Base-by-base conservation (phyloP, 345 rosid genomes). In the Excoecaria agallocha region DNA sequence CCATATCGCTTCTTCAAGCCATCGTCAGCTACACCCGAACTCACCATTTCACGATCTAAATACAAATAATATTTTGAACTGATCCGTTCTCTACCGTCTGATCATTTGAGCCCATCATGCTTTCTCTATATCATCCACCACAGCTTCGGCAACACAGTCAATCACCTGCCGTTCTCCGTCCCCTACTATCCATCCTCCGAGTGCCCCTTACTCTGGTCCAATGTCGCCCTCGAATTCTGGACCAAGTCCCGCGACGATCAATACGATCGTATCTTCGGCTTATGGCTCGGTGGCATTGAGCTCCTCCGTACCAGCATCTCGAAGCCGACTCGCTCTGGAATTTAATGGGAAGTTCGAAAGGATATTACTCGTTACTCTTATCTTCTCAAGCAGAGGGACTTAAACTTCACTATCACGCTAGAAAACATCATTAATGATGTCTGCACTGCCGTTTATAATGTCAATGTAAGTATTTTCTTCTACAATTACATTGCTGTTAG, bases 211-310 rank as follows among this genome's bases (percentile, higher is more conserved):
- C 96, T 96, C 3, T 92, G 97, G 97, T 76, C 89, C 55, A 60
- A 71, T 66, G 91, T 91, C 39, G 76, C 78, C 48, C 93, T 94
- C 64, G 84, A 85, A 24, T 80, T 94, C 68, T 81, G 76, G 71
- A 89, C 79, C 77, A 17, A 76, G 16, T 86, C 89, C 66, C 75
- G 70, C 25, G 98, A 97, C 30, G 84, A 88, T 10, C 97, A 94
- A 68, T 88, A 90, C 76, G 89, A 91, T 69, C 92, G 95, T 30
- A 87, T 92, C 64, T 79, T 90, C 55, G 97, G 82, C 57, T 63
- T 94, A 37, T 92, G 97, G 98, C 91, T 94, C 46, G 93, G 86
- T 54, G 97, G 93, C 1, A 87, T 77, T 51, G 98, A 94, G 93
- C 84, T 94, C 3, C 87, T 94, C 69, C 89, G 97, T 3, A 91